Evolutionary conservation across 495 filamentous ascomycete species (phyloP).

Genomic region (Friedmanniomyces simplex): DNA sequence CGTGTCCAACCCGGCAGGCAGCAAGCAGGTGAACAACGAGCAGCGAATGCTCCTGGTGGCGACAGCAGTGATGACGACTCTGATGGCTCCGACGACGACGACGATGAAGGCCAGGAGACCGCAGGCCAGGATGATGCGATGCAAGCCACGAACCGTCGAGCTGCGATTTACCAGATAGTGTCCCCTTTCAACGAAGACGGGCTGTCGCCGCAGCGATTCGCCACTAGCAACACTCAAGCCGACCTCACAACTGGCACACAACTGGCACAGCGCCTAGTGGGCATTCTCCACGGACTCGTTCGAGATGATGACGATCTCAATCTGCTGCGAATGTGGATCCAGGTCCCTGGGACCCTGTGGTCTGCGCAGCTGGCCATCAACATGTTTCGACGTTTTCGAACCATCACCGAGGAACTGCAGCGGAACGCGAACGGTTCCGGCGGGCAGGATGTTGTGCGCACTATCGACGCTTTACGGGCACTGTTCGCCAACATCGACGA

Average conservation of each 20-base stretch:
- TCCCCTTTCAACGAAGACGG: neutral
- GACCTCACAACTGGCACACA: neutral
- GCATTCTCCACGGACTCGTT: neutral
- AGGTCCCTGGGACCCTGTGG: neutral
- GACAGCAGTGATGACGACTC: constrained; percentile 1
- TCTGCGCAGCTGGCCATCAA: neutral
- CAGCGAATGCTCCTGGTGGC: neutral
- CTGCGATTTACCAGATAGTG: neutral
- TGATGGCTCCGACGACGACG: neutral
- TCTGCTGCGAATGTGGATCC: neutral
- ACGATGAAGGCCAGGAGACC: neutral
- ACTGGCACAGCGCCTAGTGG: neutral
- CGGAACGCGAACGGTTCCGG: neutral
- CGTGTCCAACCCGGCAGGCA: neutral
- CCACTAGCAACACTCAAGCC: neutral
- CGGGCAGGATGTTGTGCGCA: constrained; percentile 4
- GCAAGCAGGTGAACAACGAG: neutral
- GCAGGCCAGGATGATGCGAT: neutral
- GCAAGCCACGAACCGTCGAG: neutral
- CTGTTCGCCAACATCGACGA: constrained; percentile 5
- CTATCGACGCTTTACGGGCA: neutral
- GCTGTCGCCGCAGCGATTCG: neutral
- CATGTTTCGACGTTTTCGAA: neutral
- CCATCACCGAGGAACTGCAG: neutral
- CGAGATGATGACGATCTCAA: neutral